phyloP scores from a whole-genome alignment of 2,329 filamentous ascomycete species.

The Penicillium sclerotiorum region DNA sequence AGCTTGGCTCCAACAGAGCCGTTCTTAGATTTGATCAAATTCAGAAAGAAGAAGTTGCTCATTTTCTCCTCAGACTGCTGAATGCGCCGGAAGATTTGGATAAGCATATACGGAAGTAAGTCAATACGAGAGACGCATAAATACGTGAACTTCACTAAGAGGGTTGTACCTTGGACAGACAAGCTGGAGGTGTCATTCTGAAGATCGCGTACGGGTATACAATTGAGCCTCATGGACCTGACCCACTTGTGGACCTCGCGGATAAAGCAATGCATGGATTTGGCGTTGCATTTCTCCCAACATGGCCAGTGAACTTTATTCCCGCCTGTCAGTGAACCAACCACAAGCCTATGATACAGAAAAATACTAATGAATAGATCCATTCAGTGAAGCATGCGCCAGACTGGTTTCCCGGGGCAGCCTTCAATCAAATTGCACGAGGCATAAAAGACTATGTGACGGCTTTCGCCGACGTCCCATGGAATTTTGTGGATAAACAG shows the following conservation, averaged over 20 bases:
- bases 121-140: conserved; percentile 3
- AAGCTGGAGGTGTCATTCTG: conserved; percentile 42
- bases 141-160: not conserved
- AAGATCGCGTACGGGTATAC: not conserved
- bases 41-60: not conserved
- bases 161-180: conserved; percentile 21
- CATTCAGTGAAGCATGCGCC: conserved; percentile 40
- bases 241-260: conserved; percentile 50
- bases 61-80: not conserved
- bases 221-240: not conserved
- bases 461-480: conserved; percentile 37
- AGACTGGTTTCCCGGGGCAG: conserved; percentile 49
- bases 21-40: not conserved
- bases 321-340: conserved; percentile 40
- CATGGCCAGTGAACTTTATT: conserved; percentile 52
- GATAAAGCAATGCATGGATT: conserved; percentile 46
- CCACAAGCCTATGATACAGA: not conserved
- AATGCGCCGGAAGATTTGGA: not conserved
- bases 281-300: conserved; percentile 43
- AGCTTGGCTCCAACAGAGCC: not conserved
- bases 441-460: conserved; percentile 33
- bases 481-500: conserved; percentile 42
- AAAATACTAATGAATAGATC: not conserved
- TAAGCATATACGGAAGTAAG: conserved; percentile 48
- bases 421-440: conserved; percentile 46